Conservation (phyloP, 208 protist genomes). For the Acanthamoeba triangularis region DNA sequence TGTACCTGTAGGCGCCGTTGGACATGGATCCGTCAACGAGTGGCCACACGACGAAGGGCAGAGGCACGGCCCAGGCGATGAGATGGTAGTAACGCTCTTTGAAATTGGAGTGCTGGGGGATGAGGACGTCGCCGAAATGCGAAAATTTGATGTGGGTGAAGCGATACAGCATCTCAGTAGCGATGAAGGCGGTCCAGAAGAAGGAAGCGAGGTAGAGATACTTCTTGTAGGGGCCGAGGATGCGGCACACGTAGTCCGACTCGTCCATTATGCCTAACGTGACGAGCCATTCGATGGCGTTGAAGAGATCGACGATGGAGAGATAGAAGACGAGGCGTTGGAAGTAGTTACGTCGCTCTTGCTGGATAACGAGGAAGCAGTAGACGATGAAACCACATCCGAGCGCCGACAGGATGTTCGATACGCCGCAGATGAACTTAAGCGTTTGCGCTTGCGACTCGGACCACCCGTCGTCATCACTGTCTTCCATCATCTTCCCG, state of each 20-base stretch:
- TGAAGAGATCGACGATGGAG: constrained; percentile 65
- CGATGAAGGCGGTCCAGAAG: constrained; percentile 59
- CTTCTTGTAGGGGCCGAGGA: constrained; percentile 50
- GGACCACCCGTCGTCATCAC: neutral
- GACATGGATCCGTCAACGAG: constrained; percentile 63
- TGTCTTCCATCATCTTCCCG: neutral
- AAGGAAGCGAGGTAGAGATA: constrained; percentile 62
- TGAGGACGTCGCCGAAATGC: constrained; percentile 44
- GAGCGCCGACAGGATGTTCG: constrained; percentile 26
- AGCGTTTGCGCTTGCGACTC: neutral
- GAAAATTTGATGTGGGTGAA: constrained; percentile 64
- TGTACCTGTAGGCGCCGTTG: constrained; percentile 45
- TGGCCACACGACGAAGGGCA: constrained; percentile 42
- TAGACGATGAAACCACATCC: constrained; percentile 68
- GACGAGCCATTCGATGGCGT: constrained; percentile 57
- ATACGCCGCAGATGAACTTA: constrained; percentile 2
- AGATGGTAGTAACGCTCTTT: constrained; percentile 68
- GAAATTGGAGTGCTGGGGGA: constrained; percentile 50
- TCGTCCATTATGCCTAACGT: neutral
- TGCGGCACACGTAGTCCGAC: constrained; percentile 13
- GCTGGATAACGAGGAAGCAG: constrained; percentile 59
- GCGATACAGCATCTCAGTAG: constrained; percentile 59
- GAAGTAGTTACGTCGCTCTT: constrained; percentile 54
- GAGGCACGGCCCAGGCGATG: constrained; percentile 10
- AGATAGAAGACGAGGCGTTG: constrained; percentile 68